Evolutionary conservation across 129 eudicot genomes (phyloP).

Genomic region (Tagetes erecta): DNA sequence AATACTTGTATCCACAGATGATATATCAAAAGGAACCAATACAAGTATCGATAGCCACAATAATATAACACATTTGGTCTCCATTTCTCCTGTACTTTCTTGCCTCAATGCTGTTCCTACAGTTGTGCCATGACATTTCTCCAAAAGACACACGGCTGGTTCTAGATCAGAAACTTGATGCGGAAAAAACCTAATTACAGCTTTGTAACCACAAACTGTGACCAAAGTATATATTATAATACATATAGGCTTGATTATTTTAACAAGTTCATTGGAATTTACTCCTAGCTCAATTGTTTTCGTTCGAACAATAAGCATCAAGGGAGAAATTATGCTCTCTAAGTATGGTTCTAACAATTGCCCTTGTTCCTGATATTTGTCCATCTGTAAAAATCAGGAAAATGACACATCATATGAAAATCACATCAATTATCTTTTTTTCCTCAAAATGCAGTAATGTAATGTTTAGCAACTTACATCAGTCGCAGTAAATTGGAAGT

Average conservation of each 20-base stretch:
- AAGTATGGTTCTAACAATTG: slow-evolving; percentile 89
- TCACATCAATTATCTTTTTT: not conserved
- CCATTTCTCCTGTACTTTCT: slow-evolving; percentile 99
- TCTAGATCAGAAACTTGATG: slow-evolving; percentile 98
- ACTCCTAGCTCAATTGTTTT: slow-evolving; percentile 62
- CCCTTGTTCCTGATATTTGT: slow-evolving; percentile 96
- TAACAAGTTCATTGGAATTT: slow-evolving; percentile 62
- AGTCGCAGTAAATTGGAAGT: not conserved
- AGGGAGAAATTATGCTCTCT: slow-evolving; percentile 84
- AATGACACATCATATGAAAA: not conserved
- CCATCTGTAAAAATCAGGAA: slow-evolving; percentile 58
- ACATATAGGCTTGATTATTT: slow-evolving; percentile 69
- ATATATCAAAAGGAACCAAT: slow-evolving; percentile 89
- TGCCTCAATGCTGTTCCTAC: slow-evolving; percentile 66
- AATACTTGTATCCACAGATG: slow-evolving; percentile 92
- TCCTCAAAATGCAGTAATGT: not conserved
- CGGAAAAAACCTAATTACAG: slow-evolving; percentile 89
- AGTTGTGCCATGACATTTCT: slow-evolving; percentile 64
- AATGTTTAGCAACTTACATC: slow-evolving; percentile 11
- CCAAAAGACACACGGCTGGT: slow-evolving; percentile 86
- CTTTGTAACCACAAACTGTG: slow-evolving; percentile 92
- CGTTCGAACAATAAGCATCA: slow-evolving; percentile 78
- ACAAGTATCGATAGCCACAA: slow-evolving; percentile 92
- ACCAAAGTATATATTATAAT: slow-evolving; percentile 77
- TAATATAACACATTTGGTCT: slow-evolving; percentile 83